Evolutionary conservation across 2,329 filamentous ascomycete genomes (phyloP), one percentile per base, ranked within the genome.

Genomic region (Colletotrichum sp.): DNA sequence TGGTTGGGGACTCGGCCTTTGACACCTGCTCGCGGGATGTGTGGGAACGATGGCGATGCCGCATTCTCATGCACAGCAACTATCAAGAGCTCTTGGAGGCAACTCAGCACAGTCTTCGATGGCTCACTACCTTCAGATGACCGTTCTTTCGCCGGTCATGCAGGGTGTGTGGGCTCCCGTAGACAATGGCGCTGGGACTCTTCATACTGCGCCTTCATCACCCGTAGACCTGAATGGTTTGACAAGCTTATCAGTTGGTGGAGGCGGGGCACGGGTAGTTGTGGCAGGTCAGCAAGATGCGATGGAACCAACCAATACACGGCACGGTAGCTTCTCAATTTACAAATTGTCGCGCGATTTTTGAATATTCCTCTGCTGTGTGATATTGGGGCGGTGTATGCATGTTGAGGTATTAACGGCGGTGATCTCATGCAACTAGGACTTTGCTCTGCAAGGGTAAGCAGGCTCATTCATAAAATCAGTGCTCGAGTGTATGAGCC

Each of bases 321-420:
- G 68, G 68, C 49, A 72, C 52, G 72, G 72, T 77, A 77, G 69
- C 55, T 76, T 74, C n/a, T 63, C 65, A 76, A 75, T 69, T 75
- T 57, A 75, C 36, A 75, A 30, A 71, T 57, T 21, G 34, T 76
- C 39, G 59, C 68, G 73, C 73, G 57, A 59, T 21, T 28, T 62
- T n/a, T 32, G 9, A 12, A 15, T 15, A 28, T 15, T 28, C 18
- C 24, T 18, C 15, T 24, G 16, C 4, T 3, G 9, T 26, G 26
- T 59, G 21, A 59, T n/a, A 12, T 57, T 66, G 26, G 24, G 24
- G 15, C 32, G 32, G 18, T 26, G 44, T 5, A 15, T 32, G 30
- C 13, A 52, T 30, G 8, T n/a, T n/a, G 26, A 65, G 63, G 69
- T 24, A 49, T 24, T 36, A 24, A n/a, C 36, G 32, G 8, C 21